Evolutionary conservation across 2,329 filamentous ascomycete genomes (phyloP), one percentile per base, ranked within the genome.

Genomic region (Aspergillus persii): DNA sequence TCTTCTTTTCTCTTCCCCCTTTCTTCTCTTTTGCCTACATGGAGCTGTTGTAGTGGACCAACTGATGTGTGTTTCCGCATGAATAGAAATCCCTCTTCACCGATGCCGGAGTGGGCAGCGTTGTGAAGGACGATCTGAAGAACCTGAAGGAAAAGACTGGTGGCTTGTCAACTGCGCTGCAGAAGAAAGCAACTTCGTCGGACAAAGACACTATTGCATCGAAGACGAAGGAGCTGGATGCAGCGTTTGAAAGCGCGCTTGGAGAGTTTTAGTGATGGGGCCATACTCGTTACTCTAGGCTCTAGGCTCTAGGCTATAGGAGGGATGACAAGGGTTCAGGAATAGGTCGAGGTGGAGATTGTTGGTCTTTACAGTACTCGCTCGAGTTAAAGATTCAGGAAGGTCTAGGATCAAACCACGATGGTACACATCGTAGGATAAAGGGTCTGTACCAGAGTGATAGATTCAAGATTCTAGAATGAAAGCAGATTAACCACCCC

Each of bases 221-320:
- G 44, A 47, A 36, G 8, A 62, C 54, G 8, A n/a, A 11, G 3
- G 50, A 56, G 1, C 26, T 60, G 30, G 54, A 62, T 39, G 57
- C 60, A 23, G 57, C 57, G 11, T 62, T 59, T 50, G 30, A 33
- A 8, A 60, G 51, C 36, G 60, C 57, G 1, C 50, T 62, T 46
- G 54, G 50, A 7, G 50, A 46, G 4, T 62, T 54, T 36, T 48
- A 23, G 18, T 23, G 2, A 23, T 23, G 18, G 18, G 18, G 2
- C 18, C 18, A 23, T 23, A 23, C 2, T 23, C 18, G 18, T 23
- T 23, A 23, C 18, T 23, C 18, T 23, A 23, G 18, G 18, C 18
- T 23, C 18, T 23, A 23, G 18, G 18, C 18, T 23, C 18, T 23
- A 23, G 18, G 18, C 18, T 23, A 2, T 23, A 23, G 18, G 18